Base-by-base conservation (phyloP, 2,329 filamentous ascomycete genomes). In the Colletotrichum sp. region DNA sequence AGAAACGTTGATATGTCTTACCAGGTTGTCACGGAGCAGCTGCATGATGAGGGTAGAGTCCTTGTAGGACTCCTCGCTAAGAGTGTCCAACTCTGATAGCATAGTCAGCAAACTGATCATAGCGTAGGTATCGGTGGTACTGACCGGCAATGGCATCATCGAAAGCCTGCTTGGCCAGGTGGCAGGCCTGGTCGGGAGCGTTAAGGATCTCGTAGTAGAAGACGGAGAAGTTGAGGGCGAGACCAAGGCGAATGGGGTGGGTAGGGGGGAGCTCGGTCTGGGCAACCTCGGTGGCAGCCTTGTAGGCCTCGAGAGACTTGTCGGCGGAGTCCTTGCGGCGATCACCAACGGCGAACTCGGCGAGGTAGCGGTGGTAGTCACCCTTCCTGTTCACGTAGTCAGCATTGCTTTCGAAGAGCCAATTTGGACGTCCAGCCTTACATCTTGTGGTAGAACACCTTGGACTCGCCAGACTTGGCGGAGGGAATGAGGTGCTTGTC, bases 401-500 rank as follows among this genome's bases (percentile, higher is more conserved):
- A 75, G 58, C 15, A 32, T 13, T 64, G 55, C 26, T n/a, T 13
- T 32, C n/a, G 12, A 16, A 10, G 26, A 18, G 56, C 26, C 26
- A 32, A 18, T 15, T 15, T n/a, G 24, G 13, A 52, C 62, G 26
- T 34, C n/a, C 56, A 77, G 76, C 85, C 92, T 81, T 87, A 97
- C 96, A 98, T 98, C 94, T 98, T 98, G 94, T 98, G 96, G 91
- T 98, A 98, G 90, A 98, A 98, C 82, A 98, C 96, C 93, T 98
- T 98, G 83, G 96, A 98, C 91, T 98, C 96, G 88, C 96, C 96
- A 83, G 93, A 95, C 91, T 97, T 94, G 81, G 96, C 96, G 82
- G 95, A 97, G 82, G 95, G 95, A 83, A 98, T 98, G 83, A 98
- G 91, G 90, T 96, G 94, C 89, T 96, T 88, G 89, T 98, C 96